Evolutionary conservation across 2,329 filamentous ascomycete species (phyloP), one percentile per base, ranked within the genome.

Genomic region (Xylaria sp.): DNA sequence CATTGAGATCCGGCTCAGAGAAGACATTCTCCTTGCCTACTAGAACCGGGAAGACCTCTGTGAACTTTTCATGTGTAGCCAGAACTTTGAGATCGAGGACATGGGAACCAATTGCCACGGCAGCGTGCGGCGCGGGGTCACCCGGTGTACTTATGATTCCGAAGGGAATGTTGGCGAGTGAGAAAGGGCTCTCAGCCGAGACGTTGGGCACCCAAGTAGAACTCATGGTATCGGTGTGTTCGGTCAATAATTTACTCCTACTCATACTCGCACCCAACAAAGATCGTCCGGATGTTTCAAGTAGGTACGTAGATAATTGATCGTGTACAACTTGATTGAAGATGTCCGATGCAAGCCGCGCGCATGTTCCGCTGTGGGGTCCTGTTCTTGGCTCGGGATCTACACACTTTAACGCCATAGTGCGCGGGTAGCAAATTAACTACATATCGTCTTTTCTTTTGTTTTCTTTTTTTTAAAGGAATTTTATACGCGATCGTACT

Each of bases 91-190:
- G 83, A 73, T 95, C 91, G 53, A 96, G 81, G 0, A 88, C 91
- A 79, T 92, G 82, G 36, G 90, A 85, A 57, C 92, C 93, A 73
- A 96, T 91, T 9, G 92, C 92, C 68, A 92, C 81, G 14, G 91
- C 92, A 9, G 89, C 85, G 32, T 89, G 89, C 1, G 85, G 90
- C 30, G 83, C 83, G 11, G 83, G 74, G 67, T 87, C 84, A 5
- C 83, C 79, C 2, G 84, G 71, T 0, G 90, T 91, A 34, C 89
- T 91, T 76, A 96, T 92, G 82, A 96, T 89, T 75, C 93, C 93
- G 76, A 95, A 95, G 1, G 93, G 93, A 62, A 96, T 90, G 77
- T 96, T 96, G 75, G 90, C 88, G 60, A 95, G 82, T 8, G 92
- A 93, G 81, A 94, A 94, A 74, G 79, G 80, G 51, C 75, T 79